These are phyloP conservation scores for Exophiala calicioides DNA, from an alignment of 2,329 filamentous ascomycete genomes.

Conservation along the genomic window DNA sequence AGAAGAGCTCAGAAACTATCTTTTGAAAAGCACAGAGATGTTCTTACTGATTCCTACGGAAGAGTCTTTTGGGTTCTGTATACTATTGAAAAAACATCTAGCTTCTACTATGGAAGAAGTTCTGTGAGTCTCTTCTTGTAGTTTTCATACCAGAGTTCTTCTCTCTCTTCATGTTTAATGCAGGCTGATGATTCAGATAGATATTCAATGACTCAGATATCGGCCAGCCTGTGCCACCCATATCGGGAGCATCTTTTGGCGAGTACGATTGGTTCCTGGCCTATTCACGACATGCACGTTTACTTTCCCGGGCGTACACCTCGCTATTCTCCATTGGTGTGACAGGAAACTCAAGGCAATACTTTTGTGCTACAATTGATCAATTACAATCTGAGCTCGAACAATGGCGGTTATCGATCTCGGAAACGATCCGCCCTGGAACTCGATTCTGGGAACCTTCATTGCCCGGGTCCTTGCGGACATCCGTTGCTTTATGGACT, in stretches of 20 bases:
- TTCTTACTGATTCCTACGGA: neutral
- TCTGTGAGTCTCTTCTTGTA: neutral
- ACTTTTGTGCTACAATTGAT: neutral
- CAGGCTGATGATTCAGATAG: neutral
- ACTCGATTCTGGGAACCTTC: neutral
- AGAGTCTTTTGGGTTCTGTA: conserved; percentile 4
- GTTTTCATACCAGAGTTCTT: neutral
- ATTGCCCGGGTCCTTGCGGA: neutral
- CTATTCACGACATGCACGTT: neutral
- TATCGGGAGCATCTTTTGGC: neutral
- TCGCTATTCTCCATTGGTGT: conserved; percentile 4
- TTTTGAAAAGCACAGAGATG: neutral
- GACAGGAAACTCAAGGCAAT: neutral
- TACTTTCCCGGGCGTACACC: neutral
- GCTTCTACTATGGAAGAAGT: conserved; percentile 1
- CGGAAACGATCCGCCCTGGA: neutral
- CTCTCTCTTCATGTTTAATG: neutral
- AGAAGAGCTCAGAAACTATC: neutral
- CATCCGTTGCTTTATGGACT: neutral
- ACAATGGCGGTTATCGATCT: neutral
- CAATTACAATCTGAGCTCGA: neutral
- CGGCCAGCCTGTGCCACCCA: neutral
- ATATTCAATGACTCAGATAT: conserved; percentile 3
- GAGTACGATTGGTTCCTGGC: neutral
- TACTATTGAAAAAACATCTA: conserved; percentile 3